A percentile compares a stretch with the other conserved stretches of the same genome.
These are phyloP conservation scores for Nakataea oryzae DNA, from an alignment of 2,329 filamentous ascomycete genomes.

Conservation along the genomic window DNA sequence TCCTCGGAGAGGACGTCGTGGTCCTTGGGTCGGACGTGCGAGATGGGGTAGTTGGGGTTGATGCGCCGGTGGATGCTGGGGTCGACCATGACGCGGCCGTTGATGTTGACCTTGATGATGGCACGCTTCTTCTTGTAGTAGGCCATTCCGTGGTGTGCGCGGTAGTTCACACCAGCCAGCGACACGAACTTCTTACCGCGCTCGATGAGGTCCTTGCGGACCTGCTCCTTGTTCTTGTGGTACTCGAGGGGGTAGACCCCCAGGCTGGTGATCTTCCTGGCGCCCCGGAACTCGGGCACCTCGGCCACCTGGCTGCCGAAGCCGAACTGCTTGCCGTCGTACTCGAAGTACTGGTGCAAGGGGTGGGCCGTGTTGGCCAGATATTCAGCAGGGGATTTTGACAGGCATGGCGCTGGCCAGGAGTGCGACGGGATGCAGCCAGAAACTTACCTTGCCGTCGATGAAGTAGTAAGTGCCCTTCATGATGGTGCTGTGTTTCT, in stretches of 20 bases:
- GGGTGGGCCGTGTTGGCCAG: not conserved
- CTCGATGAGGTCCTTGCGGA: constrained; percentile 60
- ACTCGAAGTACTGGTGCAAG: constrained; percentile 62
- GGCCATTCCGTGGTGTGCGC: constrained; percentile 71
- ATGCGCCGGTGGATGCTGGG: constrained; percentile 71
- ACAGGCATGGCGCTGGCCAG: constrained; percentile 13
- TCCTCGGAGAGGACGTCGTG: constrained; percentile 45
- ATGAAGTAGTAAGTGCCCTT: constrained; percentile 68
- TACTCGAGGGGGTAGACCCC: constrained; percentile 69
- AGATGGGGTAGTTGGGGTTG: constrained; percentile 77
- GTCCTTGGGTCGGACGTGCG: constrained; percentile 62
- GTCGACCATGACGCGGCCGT: constrained; percentile 82
- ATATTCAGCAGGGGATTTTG: not conserved
- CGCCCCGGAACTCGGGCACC: constrained; percentile 67
- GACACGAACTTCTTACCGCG: constrained; percentile 77
- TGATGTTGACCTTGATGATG: constrained; percentile 72
- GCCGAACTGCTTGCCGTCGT: constrained; percentile 78
- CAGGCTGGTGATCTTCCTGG: constrained; percentile 71
- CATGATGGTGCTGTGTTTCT: constrained; percentile 58
- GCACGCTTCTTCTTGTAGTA: constrained; percentile 74
- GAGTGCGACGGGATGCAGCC: constrained; percentile 18
- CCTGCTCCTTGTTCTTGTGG: constrained; percentile 57
- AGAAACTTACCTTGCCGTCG: constrained; percentile 46
- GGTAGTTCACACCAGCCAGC: constrained; percentile 76
- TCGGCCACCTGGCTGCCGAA: constrained; percentile 61